Conservation (phyloP, 2,329 filamentous ascomycete genomes). For the Fusarium lateritium region DNA sequence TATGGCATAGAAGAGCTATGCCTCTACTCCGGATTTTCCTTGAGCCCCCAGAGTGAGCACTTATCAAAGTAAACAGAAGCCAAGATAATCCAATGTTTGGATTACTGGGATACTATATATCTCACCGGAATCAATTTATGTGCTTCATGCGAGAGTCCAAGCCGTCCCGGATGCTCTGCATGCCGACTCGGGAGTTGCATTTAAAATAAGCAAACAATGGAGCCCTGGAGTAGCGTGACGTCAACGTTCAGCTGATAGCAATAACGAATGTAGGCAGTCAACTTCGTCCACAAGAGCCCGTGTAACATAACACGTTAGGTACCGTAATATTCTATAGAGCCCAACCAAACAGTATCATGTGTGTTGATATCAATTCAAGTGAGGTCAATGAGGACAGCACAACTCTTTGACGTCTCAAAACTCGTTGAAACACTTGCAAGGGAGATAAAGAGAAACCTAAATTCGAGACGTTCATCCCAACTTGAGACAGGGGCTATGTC, state of each 20-base stretch:
- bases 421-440: conserved; percentile 22
- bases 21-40: no score
- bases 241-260: conserved; percentile 19
- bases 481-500: conserved; percentile 37
- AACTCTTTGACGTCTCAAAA: conserved; percentile 6
- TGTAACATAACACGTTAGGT: not conserved
- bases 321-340: no score
- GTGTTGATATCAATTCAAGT: not conserved
- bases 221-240: conserved; percentile 25
- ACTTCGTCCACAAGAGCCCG: not conserved
- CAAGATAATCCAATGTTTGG: not conserved
- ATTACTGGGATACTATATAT: conserved; percentile 1
- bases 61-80: not conserved
- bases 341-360: not conserved
- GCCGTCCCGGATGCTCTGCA: conserved; percentile 15
- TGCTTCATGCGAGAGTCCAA: conserved; percentile 18
- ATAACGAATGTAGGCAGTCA: not conserved
- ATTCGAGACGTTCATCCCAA: conserved; percentile 39
- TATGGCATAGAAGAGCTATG: no score
- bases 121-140: not conserved
- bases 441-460: conserved; percentile 18
- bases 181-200: conserved; percentile 9
- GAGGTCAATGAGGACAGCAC: not conserved
- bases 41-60: no score
- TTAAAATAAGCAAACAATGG: conserved; percentile 15